Percentiles rank a stretch among this genome's conserved stretches.
phyloP scores from a whole-genome alignment of 495 filamentous ascomycete genomes.

The Hyaloscypha bicolor region DNA sequence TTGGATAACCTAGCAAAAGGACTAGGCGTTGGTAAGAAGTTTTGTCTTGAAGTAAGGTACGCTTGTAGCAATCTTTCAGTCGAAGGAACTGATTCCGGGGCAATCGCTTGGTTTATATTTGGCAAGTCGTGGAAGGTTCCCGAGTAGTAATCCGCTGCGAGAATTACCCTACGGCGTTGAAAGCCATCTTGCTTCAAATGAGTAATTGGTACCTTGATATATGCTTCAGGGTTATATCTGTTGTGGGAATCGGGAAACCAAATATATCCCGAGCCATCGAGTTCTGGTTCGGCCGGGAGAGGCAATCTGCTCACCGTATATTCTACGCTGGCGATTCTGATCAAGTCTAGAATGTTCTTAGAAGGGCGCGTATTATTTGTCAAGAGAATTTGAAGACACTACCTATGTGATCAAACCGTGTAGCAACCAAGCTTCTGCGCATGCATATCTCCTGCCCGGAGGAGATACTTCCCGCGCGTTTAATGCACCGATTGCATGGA shows the following conservation, averaged over 20 bases:
- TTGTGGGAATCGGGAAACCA: no score
- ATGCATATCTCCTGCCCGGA: constrained; percentile 3
- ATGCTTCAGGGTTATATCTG: no score
- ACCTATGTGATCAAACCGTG: constrained; percentile 8
- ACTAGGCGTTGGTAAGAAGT: not conserved
- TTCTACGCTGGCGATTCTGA: not conserved
- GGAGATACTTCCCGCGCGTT: not conserved
- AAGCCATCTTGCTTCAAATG: no score
- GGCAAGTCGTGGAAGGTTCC: no score
- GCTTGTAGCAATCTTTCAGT: not conserved
- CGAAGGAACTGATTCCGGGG: no score
- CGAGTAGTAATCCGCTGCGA: no score
- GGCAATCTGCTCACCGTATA: not conserved
- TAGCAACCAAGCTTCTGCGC: not conserved
- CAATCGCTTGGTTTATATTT: no score
- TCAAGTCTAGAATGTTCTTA: not conserved
- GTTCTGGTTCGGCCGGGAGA: no score
- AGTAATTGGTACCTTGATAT: no score
- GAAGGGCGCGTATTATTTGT: not conserved
- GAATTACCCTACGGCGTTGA: no score
- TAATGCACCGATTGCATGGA: constrained; percentile 3
- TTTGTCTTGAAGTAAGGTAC: not conserved
- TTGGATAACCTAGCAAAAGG: not conserved
- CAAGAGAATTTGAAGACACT: not conserved
- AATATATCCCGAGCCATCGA: no score